Percentiles rank a stretch among this genome's conserved stretches.
These are phyloP conservation scores for Penicillium sp. DNA, from an alignment of 2,329 filamentous ascomycete genomes.

Conservation along the genomic window DNA sequence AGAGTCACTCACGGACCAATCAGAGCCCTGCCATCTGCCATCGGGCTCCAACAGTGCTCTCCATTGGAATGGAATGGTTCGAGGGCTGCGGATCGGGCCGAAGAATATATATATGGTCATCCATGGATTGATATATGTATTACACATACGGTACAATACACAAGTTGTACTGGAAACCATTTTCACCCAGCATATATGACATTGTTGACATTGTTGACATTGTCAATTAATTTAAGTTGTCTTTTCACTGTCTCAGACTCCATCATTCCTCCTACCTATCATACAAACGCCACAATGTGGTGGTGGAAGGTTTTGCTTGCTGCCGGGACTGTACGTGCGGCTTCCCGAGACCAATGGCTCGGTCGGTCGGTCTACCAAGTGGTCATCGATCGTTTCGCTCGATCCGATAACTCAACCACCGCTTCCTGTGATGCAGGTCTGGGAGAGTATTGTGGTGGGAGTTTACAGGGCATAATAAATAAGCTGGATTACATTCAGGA, in stretches of 20 bases:
- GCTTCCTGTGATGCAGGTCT: constrained; percentile 25
- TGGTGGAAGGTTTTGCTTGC: constrained; percentile 8
- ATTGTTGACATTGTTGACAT: background rate
- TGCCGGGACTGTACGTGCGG: constrained; percentile 14
- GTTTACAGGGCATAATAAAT: constrained; percentile 45
- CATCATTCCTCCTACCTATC: background rate
- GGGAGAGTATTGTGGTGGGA: constrained; percentile 47
- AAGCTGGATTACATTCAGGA: constrained; percentile 49
- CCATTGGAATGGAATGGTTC: background rate
- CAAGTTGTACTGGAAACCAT: background rate
- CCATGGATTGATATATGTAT: background rate
- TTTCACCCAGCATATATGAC: background rate
- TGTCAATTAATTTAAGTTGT: background rate
- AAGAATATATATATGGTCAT: background rate
- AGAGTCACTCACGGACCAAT: background rate
- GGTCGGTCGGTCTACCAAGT: constrained; percentile 44
- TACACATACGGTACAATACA: background rate
- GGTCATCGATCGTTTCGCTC: constrained; percentile 43
- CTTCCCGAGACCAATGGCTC: constrained; percentile 35
- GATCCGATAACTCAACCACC: constrained; percentile 36
- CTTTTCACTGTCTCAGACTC: background rate
- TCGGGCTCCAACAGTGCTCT: background rate
- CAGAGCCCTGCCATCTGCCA: background rate
- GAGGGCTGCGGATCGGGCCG: constrained; percentile 1
- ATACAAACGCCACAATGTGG: constrained; percentile 11